Evolutionary conservation across 495 filamentous ascomycete species (phyloP), one percentile per base, ranked within the genome.

Genomic region (Aspergillus nanangensis): DNA sequence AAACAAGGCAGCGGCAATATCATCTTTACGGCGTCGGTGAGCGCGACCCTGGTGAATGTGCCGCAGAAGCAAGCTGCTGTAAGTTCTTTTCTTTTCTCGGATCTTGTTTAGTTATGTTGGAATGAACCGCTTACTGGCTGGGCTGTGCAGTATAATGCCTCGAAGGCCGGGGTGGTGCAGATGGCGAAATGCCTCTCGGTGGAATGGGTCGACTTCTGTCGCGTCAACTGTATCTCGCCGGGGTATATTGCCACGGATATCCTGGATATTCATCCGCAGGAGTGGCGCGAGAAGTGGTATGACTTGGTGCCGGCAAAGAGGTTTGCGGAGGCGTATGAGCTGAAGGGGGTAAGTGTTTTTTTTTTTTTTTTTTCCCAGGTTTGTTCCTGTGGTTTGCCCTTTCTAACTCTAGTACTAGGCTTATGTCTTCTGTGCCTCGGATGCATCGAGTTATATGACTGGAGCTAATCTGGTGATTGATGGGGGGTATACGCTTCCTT

Each of bases 1-100:
- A 25, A 52, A 17, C 67, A 71, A 33, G 70, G 67, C 0, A 35
- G 36, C 37, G 69, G 70, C 1, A 70, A 66, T 56, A 52, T 73
- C 11, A 66, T 73, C 22, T 69, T 71, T 36, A 71, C 65, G 9
- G 68, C 68, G 1, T 66, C 61, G 8, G 66, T 70, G 19, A 70
- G 68, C 37, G 70, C 65, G 10, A 65, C 58, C 8, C 42, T 71
- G 36, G 72, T 74, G 10, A 76, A 76, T 56, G 49, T 74, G 8
- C 68, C 70, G 11, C 70, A 73, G 55, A 69, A 62, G 21, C 70
- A 73, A 44, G 68, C 67, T 31, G 58, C 62, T 4, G 56, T 66
- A 38, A n/a, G 55, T 44, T 29, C 19, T 35, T 40, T 5, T 34
- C 18, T 21, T 9, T 32, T 33, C 22, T 0, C 18, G 2, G 4